phyloP scores from a whole-genome alignment of 768 basidiomycete genomes.

The Russula compacta region DNA sequence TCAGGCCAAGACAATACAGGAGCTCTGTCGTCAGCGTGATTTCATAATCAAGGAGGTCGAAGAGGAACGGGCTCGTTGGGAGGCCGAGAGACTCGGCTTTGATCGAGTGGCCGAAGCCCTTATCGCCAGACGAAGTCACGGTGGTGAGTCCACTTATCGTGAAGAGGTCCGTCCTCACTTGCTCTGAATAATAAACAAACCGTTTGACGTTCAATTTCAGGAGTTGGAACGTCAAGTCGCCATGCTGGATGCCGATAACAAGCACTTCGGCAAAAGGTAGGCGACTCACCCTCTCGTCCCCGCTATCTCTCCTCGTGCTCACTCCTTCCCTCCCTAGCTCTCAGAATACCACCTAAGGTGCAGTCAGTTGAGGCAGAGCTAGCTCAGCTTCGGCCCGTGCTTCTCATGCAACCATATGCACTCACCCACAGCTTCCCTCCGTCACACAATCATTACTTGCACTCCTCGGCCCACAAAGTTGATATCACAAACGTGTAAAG shows the following conservation, averaged over 20 bases:
- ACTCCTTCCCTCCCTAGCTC: constrained; percentile 34
- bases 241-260: constrained; percentile 52
- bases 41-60: constrained; percentile 42
- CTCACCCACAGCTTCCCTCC: constrained; percentile 23
- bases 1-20: constrained; percentile 56
- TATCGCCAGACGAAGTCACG: constrained; percentile 39
- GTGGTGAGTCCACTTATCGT: constrained; percentile 28
- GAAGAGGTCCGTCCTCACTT: constrained; percentile 35
- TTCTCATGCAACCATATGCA: constrained; percentile 50
- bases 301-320: not conserved
- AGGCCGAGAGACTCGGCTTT: constrained; percentile 57
- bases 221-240: constrained; percentile 46
- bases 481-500: constrained; percentile 7
- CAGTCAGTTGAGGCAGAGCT: constrained; percentile 55
- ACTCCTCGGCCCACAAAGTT: constrained; percentile 13
- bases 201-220: constrained; percentile 28
- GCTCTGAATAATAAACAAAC: not conserved
- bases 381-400: constrained; percentile 52
- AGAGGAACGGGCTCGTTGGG: constrained; percentile 53
- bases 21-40: constrained; percentile 49
- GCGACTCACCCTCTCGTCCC: not conserved
- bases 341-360: constrained; percentile 47
- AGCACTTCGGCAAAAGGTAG: constrained; percentile 50
- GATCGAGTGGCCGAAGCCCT: constrained; percentile 59
- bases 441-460: constrained; percentile 19